Base-by-base conservation (phyloP, 1,139 yeast genomes). In the Protomyces lactucae-debilis region DNA sequence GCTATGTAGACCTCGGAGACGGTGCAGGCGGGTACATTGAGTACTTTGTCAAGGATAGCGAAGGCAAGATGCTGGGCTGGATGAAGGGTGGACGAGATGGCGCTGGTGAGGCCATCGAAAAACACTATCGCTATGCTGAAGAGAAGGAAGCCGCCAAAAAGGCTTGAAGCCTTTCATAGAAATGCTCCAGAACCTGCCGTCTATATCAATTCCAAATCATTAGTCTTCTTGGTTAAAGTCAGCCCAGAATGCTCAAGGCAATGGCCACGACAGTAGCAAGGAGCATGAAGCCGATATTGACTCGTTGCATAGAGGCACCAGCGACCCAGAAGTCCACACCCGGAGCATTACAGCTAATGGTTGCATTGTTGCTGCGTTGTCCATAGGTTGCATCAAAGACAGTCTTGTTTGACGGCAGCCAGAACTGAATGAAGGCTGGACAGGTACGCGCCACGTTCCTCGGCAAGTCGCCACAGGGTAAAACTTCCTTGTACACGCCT, bases 401-500 rank as follows among this genome's bases (percentile, higher is more conserved):
- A 6, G 68, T 69, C 32, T 46, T 39, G 6, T 55, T 57, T 3
- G 59, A 48, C 70, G 98, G 98, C 71, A 98, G 93, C 39, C 73
- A 70, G 73, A 93, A 91, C 0, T 83, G 84, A 71, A 93, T 84
- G 45, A 77, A 83, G 0, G 92, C 78, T 0, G 97, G 97, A 74
- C 99, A 93, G 73, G 87, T 88, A 65, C 91, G 80, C 2, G 86
- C 95, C 10, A 93, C 83, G 2, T 85, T 82, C 67, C 88, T 79
- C 74, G 98, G 93, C 66, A 87, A 82, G 71, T 87, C 86, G 56
- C 87, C 81, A 73, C 99, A 93, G 0, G 99, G 99, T 65, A 89
- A 75, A 1, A 93, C 80, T 74, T 93, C 99, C 70, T 80, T 86
- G 74, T 92, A 93, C 25, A 78, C 76, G 0, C 82, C 80, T 0